Evolutionary conservation across 805 yeast genomes (phyloP), one percentile per base, ranked within the genome.

Genomic region (Pichia paraexigua): DNA sequence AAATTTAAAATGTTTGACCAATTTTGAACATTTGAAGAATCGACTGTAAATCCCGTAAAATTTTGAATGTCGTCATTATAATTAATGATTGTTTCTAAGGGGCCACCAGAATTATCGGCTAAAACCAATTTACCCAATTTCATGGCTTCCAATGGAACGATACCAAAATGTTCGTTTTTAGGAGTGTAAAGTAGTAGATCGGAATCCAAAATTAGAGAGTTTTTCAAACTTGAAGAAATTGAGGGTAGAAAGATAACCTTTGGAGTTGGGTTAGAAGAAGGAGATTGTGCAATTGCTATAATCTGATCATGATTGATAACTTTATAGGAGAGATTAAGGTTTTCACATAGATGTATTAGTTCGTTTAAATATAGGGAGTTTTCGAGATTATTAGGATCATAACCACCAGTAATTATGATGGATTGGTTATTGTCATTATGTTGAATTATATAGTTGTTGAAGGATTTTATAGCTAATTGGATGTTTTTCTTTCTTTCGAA

Each of bases 91-190:
- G 96, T 84, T 63, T 94, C 99, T 37, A 83, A 68, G 0, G 99
- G 99, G 0, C 99, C 99, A 27, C 99, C 99, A 41, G 81, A 81
- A 61, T 87, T 81, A 6, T 85, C 83, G 0, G 97, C 97, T 48
- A 94, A 69, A 0, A 91, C 97, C 0, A 96, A 89, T 0, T 84
- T 83, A 28, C 87, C 85, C 52, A 79, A 74, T 45, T 84, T 75
- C 97, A 94, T 91, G 13, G 96, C 91, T 65, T 94, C 99, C 17
- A 94, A 74, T 1, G 99, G 99, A 11, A 94, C 99, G 56, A 94
- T 94, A 15, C 99, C 99, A 64, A 94, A 94, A 69, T 94, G 99
- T 66, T 94, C 99, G 60, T 77, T 78, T 0, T 86, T 75, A 3
- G 99, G 99, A 0, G 99, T 94, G 63, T 94, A 94, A 44, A 91